Percentiles rank a stretch among this genome's conserved stretches.
Conservation (phyloP, 2,329 filamentous ascomycete genomes). For the Diaporthe caulivora region DNA sequence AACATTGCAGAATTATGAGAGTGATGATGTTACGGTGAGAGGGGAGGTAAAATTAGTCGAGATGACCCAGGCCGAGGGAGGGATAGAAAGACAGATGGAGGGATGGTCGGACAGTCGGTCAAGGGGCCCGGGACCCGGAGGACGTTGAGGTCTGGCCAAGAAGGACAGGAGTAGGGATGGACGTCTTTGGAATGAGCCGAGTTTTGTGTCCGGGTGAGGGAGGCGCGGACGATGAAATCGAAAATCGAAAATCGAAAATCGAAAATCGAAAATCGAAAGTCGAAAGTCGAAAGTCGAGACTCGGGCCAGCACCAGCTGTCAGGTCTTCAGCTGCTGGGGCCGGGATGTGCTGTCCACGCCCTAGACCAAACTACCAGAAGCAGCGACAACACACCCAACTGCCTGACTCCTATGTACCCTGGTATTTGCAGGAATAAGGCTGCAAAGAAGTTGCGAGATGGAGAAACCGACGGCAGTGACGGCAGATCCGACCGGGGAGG, state of each 20-base stretch:
- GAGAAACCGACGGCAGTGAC: constrained; percentile 15
- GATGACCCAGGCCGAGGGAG: background rate
- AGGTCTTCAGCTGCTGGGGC: background rate
- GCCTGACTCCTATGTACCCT: background rate
- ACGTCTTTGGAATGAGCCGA: constrained; percentile 15
- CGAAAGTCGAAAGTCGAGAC: background rate
- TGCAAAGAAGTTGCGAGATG: constrained; percentile 18
- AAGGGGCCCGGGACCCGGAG: constrained; percentile 7
- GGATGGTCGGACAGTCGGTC: constrained; percentile 9
- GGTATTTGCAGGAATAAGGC: constrained; percentile 14
- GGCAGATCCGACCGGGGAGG: constrained; percentile 10
- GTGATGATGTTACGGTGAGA: background rate
- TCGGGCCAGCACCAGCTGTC: background rate
- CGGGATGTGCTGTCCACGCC: background rate
- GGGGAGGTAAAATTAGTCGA: background rate
- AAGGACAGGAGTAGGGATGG: no score
- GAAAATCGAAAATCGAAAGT: no score
- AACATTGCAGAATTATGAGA: constrained; percentile 1
- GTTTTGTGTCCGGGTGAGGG: background rate
- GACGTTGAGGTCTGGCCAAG: background rate
- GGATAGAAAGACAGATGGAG: background rate
- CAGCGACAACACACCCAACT: background rate
- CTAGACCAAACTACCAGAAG: background rate
- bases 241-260: no score
- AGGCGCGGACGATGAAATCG: constrained; percentile 1